A percentile compares a stretch with the other conserved stretches of the same genome.
These are phyloP conservation scores for Trichophyton verrucosum DNA, from an alignment of 2,329 filamentous ascomycete species.

Conservation along the genomic window DNA sequence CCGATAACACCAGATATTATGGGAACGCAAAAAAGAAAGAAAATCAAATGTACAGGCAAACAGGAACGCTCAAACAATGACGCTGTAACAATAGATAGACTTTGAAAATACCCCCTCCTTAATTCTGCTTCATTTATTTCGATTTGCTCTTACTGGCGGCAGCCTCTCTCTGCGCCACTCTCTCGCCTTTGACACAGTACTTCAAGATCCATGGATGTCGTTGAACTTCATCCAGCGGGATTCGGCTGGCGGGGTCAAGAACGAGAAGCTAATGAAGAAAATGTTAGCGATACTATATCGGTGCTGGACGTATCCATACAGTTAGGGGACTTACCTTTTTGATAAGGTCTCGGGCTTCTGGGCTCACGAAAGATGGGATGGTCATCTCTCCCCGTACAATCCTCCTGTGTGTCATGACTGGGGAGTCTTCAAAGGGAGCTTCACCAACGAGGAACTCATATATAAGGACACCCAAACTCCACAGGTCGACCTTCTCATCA, in stretches of 20 bases:
- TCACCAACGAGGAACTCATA: constrained; percentile 96
- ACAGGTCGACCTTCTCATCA: constrained; percentile 89
- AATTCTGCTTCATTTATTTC: background rate
- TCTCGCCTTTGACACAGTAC: constrained; percentile 58
- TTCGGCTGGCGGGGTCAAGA: constrained; percentile 83
- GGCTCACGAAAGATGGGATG: constrained; percentile 77
- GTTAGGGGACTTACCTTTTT: constrained; percentile 50
- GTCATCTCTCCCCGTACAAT: constrained; percentile 87
- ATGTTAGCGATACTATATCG: constrained; percentile 14
- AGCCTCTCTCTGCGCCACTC: constrained; percentile 33
- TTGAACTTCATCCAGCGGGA: constrained; percentile 78
- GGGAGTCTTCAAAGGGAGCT: constrained; percentile 92
- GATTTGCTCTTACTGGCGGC: constrained; percentile 19
- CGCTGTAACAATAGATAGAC: constrained; percentile 5
- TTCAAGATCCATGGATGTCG: constrained; percentile 94
- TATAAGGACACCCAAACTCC: constrained; percentile 86
- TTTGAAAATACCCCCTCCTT: constrained; percentile 5
- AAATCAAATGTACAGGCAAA: background rate
- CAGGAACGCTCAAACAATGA: constrained; percentile 4
- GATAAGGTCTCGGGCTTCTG: constrained; percentile 84
- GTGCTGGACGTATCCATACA: too few relatives aligned
- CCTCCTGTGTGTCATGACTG: constrained; percentile 82
- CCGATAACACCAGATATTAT: constrained; percentile 34
- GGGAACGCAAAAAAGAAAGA: constrained; percentile 5
- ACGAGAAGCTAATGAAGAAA: constrained; percentile 55